phyloP scores from a whole-genome alignment of 2,329 filamentous ascomycete species.

The Scopulariopsis brevicaulis region DNA sequence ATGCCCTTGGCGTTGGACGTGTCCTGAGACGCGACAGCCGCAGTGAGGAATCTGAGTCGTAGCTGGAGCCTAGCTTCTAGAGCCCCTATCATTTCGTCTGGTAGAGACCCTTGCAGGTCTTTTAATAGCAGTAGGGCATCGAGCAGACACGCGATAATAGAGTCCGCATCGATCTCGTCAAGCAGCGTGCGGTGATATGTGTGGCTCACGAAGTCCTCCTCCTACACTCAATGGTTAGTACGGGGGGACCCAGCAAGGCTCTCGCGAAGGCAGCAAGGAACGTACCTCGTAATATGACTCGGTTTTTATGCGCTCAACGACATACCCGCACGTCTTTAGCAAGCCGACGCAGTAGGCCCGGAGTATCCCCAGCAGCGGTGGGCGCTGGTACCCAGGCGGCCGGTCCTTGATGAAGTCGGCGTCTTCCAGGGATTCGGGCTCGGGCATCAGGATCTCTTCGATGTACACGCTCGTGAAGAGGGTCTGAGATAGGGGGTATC shows the following conservation, averaged over 20 bases:
- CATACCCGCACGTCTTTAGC: constrained; percentile 70
- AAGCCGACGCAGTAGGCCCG: constrained; percentile 78
- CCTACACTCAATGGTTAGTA: constrained; percentile 31
- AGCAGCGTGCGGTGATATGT: constrained; percentile 76
- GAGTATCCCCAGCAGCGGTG: constrained; percentile 51
- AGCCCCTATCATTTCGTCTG: constrained; percentile 35
- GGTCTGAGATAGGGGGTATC: constrained; percentile 91
- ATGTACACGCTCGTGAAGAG: constrained; percentile 88
- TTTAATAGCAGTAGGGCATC: constrained; percentile 42
- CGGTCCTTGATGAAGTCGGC: constrained; percentile 46
- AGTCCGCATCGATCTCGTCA: constrained; percentile 43
- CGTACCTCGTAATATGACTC: constrained; percentile 84
- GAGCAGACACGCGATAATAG: constrained; percentile 42
- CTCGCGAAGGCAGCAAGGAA: constrained; percentile 6
- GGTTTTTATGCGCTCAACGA: constrained; percentile 65
- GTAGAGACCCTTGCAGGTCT: constrained; percentile 23
- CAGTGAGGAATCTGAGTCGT: constrained; percentile 49
- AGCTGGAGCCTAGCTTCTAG: constrained; percentile 56
- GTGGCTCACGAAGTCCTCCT: constrained; percentile 94
- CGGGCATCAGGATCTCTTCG: constrained; percentile 67
- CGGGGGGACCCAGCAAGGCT: neutral
- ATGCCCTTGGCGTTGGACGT: constrained; percentile 32
- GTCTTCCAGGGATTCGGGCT: constrained; percentile 50
- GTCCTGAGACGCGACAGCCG: constrained; percentile 35
- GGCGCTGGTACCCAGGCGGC: constrained; percentile 16